A percentile compares a stretch with the other conserved stretches of the same genome.
Evolutionary conservation across 2,329 filamentous ascomycete genomes (phyloP).

Genomic region (Trichophyton mentagrophytes): DNA sequence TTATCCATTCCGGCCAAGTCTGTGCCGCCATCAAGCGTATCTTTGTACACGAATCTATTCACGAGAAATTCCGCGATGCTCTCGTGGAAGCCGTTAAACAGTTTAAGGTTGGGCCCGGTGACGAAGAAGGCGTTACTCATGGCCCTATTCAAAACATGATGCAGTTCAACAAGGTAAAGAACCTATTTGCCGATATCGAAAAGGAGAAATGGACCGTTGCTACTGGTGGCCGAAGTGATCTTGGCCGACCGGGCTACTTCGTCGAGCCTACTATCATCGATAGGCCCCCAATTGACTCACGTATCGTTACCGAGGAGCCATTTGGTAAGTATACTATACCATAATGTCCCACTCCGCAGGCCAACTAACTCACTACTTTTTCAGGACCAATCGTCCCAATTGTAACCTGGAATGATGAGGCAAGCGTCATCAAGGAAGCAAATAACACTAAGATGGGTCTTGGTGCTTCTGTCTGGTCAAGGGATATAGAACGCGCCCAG

Average conservation of each 20-base stretch:
- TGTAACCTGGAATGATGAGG: constrained; percentile 48
- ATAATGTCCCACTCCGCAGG: neutral
- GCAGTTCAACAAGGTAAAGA: constrained; percentile 50
- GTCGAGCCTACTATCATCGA: constrained; percentile 47
- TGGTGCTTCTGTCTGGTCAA: constrained; percentile 46
- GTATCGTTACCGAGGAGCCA: constrained; percentile 47
- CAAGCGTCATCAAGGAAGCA: constrained; percentile 45
- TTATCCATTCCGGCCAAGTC: constrained; percentile 42
- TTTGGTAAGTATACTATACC: constrained; percentile 36
- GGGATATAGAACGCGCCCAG: constrained; percentile 39
- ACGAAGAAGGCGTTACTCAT: constrained; percentile 36
- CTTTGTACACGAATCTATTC: constrained; percentile 49
- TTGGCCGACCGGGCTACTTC: constrained; percentile 39
- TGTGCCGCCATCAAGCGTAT: constrained; percentile 47
- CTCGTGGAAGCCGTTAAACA: constrained; percentile 35
- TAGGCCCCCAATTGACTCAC: constrained; percentile 43
- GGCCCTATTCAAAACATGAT: constrained; percentile 52
- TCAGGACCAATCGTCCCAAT: constrained; percentile 50
- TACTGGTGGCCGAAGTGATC: constrained; percentile 34
- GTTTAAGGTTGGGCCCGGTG: constrained; percentile 28
- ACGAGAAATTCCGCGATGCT: constrained; percentile 41
- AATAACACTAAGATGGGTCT: constrained; percentile 44
- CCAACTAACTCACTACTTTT: neutral
- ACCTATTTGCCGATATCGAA: constrained; percentile 44
- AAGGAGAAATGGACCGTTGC: constrained; percentile 42